Percentiles rank a stretch among this genome's conserved stretches.
These are phyloP conservation scores for Atkinsonella texensis DNA, from an alignment of 2,329 filamentous ascomycete genomes.

Conservation along the genomic window DNA sequence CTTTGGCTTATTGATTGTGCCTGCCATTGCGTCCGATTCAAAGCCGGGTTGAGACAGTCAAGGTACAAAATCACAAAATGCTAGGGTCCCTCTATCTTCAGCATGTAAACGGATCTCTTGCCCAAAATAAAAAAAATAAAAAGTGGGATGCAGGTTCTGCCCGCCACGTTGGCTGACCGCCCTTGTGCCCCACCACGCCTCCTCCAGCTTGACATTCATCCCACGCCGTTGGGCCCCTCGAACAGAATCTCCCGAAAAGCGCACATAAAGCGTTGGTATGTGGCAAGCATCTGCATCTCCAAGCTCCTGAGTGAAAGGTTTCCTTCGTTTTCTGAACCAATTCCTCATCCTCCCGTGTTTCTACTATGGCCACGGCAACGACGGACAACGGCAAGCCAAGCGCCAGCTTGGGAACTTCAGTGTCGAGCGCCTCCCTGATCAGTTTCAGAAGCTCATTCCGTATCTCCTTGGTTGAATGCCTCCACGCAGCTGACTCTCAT, in stretches of 20 bases:
- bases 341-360: background rate
- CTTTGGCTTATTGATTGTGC: conserved; percentile 42
- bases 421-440: background rate
- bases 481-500: background rate
- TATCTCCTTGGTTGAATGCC: background rate
- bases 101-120: background rate
- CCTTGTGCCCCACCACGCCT: conserved; percentile 5
- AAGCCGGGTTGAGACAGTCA: background rate
- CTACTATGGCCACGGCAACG: background rate
- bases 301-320: background rate
- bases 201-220: background rate
- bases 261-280: background rate
- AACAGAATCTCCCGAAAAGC: background rate
- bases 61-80: background rate
- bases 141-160: conserved; percentile 28
- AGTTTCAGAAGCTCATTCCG: background rate
- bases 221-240: background rate
- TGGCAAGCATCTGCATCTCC: background rate
- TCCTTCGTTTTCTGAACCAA: background rate
- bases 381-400: background rate
- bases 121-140: conserved; percentile 21
- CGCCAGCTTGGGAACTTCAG: background rate
- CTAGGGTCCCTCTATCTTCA: background rate
- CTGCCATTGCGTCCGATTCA: conserved; percentile 30
- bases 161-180: conserved; percentile 19